Percentiles rank a stretch among this genome's conserved stretches.
These are phyloP conservation scores for Clarireedia hainanense DNA, from an alignment of 2,329 filamentous ascomycete genomes.

Conservation along the genomic window DNA sequence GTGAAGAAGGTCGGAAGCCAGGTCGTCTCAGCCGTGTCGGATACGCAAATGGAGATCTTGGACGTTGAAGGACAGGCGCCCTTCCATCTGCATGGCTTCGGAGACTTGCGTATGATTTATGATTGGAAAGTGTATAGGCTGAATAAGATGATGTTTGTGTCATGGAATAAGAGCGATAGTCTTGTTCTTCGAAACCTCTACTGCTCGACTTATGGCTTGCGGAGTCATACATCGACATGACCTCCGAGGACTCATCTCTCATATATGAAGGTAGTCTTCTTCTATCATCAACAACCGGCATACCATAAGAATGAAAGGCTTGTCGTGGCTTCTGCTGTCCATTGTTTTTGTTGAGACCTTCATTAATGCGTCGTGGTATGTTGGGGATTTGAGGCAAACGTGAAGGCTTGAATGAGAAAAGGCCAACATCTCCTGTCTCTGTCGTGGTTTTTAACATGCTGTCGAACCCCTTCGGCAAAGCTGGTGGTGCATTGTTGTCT, in stretches of 20 bases:
- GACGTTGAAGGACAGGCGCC: slow-evolving; percentile 36
- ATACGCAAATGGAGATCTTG: slow-evolving; percentile 51
- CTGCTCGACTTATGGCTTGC: slow-evolving; percentile 38
- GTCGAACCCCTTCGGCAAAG: slow-evolving; percentile 47
- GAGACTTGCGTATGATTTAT: slow-evolving; percentile 40
- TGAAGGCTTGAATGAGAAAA: slow-evolving; percentile 46
- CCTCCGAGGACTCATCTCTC: slow-evolving; percentile 44
- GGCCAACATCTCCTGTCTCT: slow-evolving; percentile 56
- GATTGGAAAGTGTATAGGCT: slow-evolving; percentile 35
- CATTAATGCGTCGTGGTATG: slow-evolving; percentile 16
- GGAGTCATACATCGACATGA: slow-evolving; percentile 47
- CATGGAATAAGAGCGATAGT: slow-evolving; percentile 46
- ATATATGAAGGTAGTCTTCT: slow-evolving; percentile 38
- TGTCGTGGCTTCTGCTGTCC: slow-evolving; percentile 15
- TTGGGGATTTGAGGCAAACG: slow-evolving; percentile 22
- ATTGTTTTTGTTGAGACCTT: slow-evolving; percentile 15
- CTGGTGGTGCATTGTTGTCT: slow-evolving; percentile 32
- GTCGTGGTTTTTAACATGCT: slow-evolving; percentile 60
- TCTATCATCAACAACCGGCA: slow-evolving; percentile 34
- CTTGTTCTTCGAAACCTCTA: slow-evolving; percentile 36
- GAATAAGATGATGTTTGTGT: slow-evolving; percentile 36
- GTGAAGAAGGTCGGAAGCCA: slow-evolving; percentile 32
- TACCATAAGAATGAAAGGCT: slow-evolving; percentile 20
- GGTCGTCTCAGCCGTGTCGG: slow-evolving; percentile 49
- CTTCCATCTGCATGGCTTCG: slow-evolving; percentile 38